Percentiles rank a stretch among this genome's conserved stretches.
These are phyloP conservation scores for Ceratocystiopsis sp. DNA, from an alignment of 2,329 filamentous ascomycete species.

Conservation along the genomic window DNA sequence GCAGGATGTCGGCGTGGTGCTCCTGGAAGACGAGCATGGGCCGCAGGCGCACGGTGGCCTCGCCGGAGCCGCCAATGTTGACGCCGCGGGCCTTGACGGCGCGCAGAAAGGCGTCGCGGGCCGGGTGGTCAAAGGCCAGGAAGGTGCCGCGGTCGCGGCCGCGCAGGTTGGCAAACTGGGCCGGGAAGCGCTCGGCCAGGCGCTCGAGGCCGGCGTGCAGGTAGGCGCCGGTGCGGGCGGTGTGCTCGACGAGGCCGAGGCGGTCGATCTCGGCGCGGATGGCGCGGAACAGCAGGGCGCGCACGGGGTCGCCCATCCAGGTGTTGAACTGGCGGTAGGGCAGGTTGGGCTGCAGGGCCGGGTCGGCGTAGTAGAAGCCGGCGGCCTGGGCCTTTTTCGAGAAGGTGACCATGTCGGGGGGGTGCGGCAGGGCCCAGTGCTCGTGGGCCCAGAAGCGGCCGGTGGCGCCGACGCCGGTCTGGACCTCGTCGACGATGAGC, in stretches of 20 bases:
- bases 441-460: conserved; percentile 95
- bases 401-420: conserved; percentile 89
- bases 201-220: conserved; percentile 52
- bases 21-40: conserved; percentile 89
- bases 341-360: conserved; percentile 69
- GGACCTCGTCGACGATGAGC: conserved; percentile 85
- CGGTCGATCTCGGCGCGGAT: conserved; percentile 66
- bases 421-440: conserved; percentile 66
- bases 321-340: conserved; percentile 94
- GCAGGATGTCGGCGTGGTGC: conserved; percentile 71
- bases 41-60: conserved; percentile 55
- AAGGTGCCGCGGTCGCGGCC: conserved; percentile 82
- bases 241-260: conserved; percentile 61
- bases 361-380: conserved; percentile 79
- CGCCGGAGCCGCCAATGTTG: conserved; percentile 77
- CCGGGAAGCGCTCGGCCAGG: conserved; percentile 53
- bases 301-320: conserved; percentile 89
- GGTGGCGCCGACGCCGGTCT: conserved; percentile 81
- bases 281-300: conserved; percentile 68
- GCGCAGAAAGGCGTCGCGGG: conserved; percentile 60
- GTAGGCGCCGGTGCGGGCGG: conserved; percentile 61
- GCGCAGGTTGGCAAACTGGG: conserved; percentile 63
- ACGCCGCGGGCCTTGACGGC: conserved; percentile 65
- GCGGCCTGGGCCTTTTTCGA: conserved; percentile 90
- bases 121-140: conserved; percentile 74